Conservation (phyloP, 2,329 filamentous ascomycete species). For the Fusarium tricinctum region DNA sequence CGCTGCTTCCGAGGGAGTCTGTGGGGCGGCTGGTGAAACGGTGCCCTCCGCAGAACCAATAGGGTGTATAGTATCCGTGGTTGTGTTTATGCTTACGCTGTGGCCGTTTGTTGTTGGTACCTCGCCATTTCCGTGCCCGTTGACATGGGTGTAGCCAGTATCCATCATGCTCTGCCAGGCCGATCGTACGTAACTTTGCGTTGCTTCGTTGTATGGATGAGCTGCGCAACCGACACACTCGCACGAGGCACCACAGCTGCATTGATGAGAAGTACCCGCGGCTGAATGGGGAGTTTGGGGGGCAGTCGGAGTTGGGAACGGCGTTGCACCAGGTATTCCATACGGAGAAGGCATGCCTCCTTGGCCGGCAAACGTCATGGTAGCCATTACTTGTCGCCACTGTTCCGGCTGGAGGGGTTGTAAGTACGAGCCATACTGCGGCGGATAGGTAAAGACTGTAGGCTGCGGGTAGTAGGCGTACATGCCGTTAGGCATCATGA, state of each 20-base stretch:
- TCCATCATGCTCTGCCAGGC: conserved; percentile 60
- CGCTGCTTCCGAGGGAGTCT: conserved; percentile 64
- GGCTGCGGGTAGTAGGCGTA: conserved; percentile 60
- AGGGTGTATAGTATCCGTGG: conserved; percentile 17
- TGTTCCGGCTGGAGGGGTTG: conserved; percentile 68
- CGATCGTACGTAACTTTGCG: conserved; percentile 66
- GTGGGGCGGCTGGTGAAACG: conserved; percentile 58
- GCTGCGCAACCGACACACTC: conserved; percentile 77
- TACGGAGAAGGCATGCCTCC: conserved; percentile 49
- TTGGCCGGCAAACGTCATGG: conserved; percentile 56
- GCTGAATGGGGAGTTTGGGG: conserved; percentile 39
- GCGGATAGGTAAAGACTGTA: conserved; percentile 66
- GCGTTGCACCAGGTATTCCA: conserved; percentile 41
- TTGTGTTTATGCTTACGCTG: conserved; percentile 32
- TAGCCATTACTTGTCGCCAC: conserved; percentile 64
- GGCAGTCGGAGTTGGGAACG: conserved; percentile 38
- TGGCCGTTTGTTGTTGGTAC: conserved; percentile 36
- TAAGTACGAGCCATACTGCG: conserved; percentile 68
- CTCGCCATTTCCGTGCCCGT: conserved; percentile 46
- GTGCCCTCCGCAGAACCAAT: conserved; percentile 46
- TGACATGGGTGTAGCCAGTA: conserved; percentile 43
- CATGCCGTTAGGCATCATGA: conserved; percentile 57
- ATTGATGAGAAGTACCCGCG: conserved; percentile 60
- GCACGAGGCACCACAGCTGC: conserved; percentile 75
- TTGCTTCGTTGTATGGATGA: conserved; percentile 77